Evolutionary conservation across 2,329 filamentous ascomycete genomes (phyloP).

Genomic region (Botrytis galanthina): DNA sequence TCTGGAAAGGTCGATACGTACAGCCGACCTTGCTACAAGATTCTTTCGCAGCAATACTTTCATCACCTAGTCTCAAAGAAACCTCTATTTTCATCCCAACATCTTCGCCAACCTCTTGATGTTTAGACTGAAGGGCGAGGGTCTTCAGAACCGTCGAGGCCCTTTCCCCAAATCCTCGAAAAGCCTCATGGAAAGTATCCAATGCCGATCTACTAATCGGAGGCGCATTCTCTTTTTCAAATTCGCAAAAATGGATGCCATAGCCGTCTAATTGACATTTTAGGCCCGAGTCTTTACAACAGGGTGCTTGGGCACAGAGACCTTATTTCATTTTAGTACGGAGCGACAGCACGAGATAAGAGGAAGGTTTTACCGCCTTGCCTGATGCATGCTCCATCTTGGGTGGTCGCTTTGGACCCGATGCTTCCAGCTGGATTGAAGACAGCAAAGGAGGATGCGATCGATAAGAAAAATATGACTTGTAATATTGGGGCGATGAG

Average conservation of each 20-base stretch:
- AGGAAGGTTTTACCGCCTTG: background rate
- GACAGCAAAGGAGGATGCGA: background rate
- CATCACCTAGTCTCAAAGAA: background rate
- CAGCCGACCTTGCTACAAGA: background rate
- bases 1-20: background rate
- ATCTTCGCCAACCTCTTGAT: background rate
- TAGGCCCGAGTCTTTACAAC: background rate
- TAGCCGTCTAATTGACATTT: background rate
- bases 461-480: background rate
- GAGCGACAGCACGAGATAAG: background rate
- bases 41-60: no score
- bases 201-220: background rate
- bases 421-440: background rate
- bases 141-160: no score
- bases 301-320: background rate
- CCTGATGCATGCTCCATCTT: background rate
- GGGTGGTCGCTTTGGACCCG: background rate
- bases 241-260: constrained; percentile 7
- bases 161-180: background rate
- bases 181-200: background rate
- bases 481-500: background rate
- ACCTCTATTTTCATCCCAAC: background rate
- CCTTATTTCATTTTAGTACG: background rate
- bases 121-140: no score
- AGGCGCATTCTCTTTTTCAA: background rate